These are phyloP conservation scores for Kurtzmaniella fragi DNA, from an alignment of 805 yeast species.

Conservation along the genomic window DNA sequence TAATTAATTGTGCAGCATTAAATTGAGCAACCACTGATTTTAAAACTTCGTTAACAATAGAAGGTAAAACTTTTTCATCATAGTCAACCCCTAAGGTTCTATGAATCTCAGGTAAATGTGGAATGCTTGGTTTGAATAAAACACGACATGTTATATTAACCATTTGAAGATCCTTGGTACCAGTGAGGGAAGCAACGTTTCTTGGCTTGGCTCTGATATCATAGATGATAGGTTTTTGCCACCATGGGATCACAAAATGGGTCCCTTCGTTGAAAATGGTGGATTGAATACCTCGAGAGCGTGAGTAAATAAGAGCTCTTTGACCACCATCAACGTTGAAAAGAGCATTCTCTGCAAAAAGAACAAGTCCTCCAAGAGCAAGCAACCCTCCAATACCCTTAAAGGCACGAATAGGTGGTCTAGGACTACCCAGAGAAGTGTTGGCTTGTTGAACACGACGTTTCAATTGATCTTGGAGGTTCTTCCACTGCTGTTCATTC, in stretches of 20 bases:
- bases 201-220: conserved; percentile 98
- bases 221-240: conserved; percentile 86
- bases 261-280: conserved; percentile 90
- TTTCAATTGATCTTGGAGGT: conserved; percentile 36
- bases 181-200: conserved; percentile 92
- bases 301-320: conserved; percentile 89
- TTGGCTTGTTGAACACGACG: conserved; percentile 32
- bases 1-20: conserved; percentile 95
- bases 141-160: conserved; percentile 99
- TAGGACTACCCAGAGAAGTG: conserved; percentile 23
- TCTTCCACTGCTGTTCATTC: conserved; percentile 41
- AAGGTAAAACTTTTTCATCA: conserved; percentile 95
- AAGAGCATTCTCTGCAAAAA: conserved; percentile 39
- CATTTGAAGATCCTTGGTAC: conserved; percentile 98
- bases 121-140: conserved; percentile 78
- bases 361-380: conserved; percentile 34
- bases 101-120: conserved; percentile 75
- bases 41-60: conserved; percentile 96
- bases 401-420: conserved; percentile 32
- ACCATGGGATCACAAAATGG: conserved; percentile 89
- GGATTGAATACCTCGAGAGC: conserved; percentile 79
- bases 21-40: conserved; percentile 97
- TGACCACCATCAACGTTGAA: conserved; percentile 95
- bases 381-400: conserved; percentile 40
- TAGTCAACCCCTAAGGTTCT: conserved; percentile 92